Conservation (phyloP, 164 flowering plant genomes). For the Vitis riparia region DNA sequence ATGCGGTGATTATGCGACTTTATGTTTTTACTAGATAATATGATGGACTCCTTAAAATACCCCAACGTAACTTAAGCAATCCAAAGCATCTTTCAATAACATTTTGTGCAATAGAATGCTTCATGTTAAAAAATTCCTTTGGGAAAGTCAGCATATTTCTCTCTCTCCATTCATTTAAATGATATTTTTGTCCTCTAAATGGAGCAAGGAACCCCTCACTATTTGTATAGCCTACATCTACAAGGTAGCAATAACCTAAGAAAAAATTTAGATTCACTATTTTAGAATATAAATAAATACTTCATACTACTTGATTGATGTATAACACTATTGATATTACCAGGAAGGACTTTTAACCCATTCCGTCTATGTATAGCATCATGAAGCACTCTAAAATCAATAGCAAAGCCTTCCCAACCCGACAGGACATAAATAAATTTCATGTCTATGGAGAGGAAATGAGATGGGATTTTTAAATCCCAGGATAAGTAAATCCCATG, state of each 20-base stretch:
- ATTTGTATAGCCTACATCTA: too few relatives aligned
- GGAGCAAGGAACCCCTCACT: background rate
- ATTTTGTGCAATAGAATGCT: background rate
- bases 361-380: slow-evolving; percentile 3
- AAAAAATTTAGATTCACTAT: too few relatives aligned
- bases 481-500: too few relatives aligned
- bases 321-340: background rate
- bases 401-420: too few relatives aligned
- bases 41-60: background rate
- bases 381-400: background rate
- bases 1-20: background rate
- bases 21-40: background rate
- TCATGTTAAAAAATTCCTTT: background rate
- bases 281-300: too few relatives aligned
- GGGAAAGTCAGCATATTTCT: background rate
- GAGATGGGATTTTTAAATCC: too few relatives aligned
- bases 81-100: slow-evolving; percentile 5
- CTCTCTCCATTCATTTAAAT: background rate
- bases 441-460: background rate
- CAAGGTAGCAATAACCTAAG: too few relatives aligned
- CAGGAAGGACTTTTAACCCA: background rate
- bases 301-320: too few relatives aligned
- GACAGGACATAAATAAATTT: background rate
- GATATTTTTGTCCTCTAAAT: background rate
- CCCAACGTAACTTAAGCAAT: background rate